Percentiles rank a stretch among this genome's conserved stretches.
Conservation (phyloP, 495 filamentous ascomycete genomes). For the Aspergillus diversus region DNA sequence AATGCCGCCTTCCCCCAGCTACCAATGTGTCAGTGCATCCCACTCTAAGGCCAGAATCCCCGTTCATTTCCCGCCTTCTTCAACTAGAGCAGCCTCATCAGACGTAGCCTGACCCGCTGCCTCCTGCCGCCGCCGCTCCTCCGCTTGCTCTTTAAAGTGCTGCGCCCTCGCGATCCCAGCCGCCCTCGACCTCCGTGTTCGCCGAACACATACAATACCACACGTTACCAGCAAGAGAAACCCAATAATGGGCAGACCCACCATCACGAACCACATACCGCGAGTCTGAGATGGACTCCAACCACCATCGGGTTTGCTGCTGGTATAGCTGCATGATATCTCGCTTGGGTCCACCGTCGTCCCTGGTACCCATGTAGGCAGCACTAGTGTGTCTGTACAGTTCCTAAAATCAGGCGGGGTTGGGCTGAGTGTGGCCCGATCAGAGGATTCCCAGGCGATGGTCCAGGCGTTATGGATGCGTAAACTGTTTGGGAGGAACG, state of each 20-base stretch:
- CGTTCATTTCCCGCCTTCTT: neutral
- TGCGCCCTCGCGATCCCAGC: neutral
- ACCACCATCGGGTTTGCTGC: neutral
- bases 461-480: neutral
- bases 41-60: neutral
- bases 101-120: neutral
- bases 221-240: neutral
- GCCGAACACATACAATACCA: neutral
- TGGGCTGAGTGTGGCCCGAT: neutral
- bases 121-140: neutral
- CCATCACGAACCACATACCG: neutral
- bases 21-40: too few species aligned
- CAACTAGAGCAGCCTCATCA: neutral
- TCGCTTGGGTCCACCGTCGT: neutral
- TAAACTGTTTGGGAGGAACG: neutral
- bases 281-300: neutral
- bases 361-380: neutral
- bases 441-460: neutral
- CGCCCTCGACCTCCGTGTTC: neutral
- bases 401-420: neutral
- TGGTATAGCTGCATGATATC: neutral
- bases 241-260: neutral
- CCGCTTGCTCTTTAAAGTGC: neutral
- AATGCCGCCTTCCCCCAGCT: too few species aligned
- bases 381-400: neutral